These are phyloP conservation scores for Beta lomatogona DNA, from an alignment of 179 eudicot genomes.

Conservation along the genomic window DNA sequence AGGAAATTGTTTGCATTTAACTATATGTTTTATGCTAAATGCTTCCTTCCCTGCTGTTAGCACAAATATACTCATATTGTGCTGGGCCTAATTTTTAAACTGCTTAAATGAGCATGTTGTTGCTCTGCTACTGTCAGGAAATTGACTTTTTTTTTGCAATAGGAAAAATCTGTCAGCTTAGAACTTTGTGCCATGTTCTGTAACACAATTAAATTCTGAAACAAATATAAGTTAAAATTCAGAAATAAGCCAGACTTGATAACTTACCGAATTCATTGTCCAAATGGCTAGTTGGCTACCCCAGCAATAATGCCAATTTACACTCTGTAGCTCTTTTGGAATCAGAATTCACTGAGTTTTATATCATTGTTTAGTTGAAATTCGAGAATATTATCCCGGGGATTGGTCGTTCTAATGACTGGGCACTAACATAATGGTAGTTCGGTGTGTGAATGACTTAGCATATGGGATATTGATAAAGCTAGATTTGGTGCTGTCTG, in stretches of 20 bases:
- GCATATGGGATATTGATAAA: neutral
- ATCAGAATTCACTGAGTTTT: too few relatives aligned
- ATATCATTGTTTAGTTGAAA: too few relatives aligned
- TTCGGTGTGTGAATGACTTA: neutral
- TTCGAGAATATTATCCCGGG: too few relatives aligned
- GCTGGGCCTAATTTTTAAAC: neutral
- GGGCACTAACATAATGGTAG: neutral
- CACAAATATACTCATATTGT: neutral
- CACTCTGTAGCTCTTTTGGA: too few relatives aligned
- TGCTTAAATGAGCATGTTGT: slow-evolving; percentile 5
- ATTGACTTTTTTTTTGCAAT: neutral
- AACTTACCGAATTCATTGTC: too few relatives aligned
- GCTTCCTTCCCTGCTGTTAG: neutral
- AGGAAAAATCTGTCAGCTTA: too few relatives aligned
- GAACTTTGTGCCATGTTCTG: too few relatives aligned
- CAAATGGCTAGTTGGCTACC: too few relatives aligned
- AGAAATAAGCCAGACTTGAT: too few relatives aligned
- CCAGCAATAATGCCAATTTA: too few relatives aligned
- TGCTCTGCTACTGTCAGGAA: neutral
- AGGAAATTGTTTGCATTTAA: neutral
- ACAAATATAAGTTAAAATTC: too few relatives aligned
- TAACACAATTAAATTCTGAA: too few relatives aligned
- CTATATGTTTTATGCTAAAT: slow-evolving; percentile 9
- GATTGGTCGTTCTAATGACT: neutral
- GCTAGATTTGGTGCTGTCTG: neutral